These are phyloP conservation scores for Gastrolobium villosum DNA, from an alignment of 306 rosid species.

Conservation along the genomic window DNA sequence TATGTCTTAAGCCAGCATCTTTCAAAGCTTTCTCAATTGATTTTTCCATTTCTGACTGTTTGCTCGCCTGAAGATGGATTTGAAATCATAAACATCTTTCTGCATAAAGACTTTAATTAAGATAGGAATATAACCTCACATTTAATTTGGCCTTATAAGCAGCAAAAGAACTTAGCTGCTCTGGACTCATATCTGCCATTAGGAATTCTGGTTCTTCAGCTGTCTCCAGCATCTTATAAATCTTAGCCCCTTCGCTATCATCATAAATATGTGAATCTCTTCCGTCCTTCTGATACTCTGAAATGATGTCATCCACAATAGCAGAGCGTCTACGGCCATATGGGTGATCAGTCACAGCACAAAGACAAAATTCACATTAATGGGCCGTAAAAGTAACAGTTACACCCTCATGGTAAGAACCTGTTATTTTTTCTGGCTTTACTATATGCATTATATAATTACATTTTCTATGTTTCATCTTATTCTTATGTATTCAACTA, in stretches of 20 bases:
- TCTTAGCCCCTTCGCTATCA: conserved; percentile 88
- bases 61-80: conserved; percentile 68
- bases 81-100: conserved; percentile 49
- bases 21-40: conserved; percentile 77
- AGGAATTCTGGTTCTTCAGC: conserved; percentile 88
- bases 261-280: conserved; percentile 51
- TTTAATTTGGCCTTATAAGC: conserved; percentile 77
- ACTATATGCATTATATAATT: conserved; percentile 14
- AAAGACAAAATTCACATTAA: conserved; percentile 39
- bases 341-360: conserved; percentile 40
- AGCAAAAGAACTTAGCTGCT: conserved; percentile 76
- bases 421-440: conserved; percentile 20
- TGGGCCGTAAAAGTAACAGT: conserved; percentile 27
- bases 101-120: conserved; percentile 39
- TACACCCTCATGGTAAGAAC: conserved; percentile 17
- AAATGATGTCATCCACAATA: conserved; percentile 71
- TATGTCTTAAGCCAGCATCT: conserved; percentile 71
- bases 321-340: conserved; percentile 69
- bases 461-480: background rate
- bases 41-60: conserved; percentile 76
- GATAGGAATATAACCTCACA: conserved; percentile 58
- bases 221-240: conserved; percentile 81
- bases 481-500: conserved; percentile 27
- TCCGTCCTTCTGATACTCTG: conserved; percentile 70
- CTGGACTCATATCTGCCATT: conserved; percentile 95